phyloP scores from a whole-genome alignment of 2,329 filamentous ascomycete species.

The Claviceps monticola region DNA sequence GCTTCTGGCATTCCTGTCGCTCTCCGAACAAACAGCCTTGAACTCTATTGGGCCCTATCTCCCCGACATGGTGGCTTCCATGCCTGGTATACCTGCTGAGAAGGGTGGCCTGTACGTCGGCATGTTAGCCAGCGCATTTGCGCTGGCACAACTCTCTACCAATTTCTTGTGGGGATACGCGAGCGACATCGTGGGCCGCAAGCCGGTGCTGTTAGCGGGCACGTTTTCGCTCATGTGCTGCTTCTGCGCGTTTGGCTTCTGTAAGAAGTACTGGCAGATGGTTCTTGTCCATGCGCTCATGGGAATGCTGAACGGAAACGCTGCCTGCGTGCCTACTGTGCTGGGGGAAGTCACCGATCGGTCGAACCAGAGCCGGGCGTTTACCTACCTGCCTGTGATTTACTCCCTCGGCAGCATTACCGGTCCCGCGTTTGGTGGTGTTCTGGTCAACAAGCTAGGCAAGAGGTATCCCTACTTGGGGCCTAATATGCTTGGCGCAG shows the following conservation, averaged over 20 bases:
- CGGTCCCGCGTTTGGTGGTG: conserved; percentile 77
- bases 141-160: conserved; percentile 79
- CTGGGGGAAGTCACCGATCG: conserved; percentile 90
- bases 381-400: conserved; percentile 90
- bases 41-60: conserved; percentile 95
- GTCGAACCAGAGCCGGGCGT: conserved; percentile 85
- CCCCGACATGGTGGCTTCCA: conserved; percentile 77
- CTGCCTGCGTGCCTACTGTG: conserved; percentile 84
- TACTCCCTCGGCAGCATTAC: conserved; percentile 92
- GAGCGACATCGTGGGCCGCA: conserved; percentile 55
- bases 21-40: conserved; percentile 89
- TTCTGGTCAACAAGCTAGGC: conserved; percentile 52
- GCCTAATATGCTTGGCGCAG: conserved; percentile 69
- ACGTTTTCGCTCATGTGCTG: conserved; percentile 71
- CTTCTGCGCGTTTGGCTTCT: conserved; percentile 81
- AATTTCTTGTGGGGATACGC: conserved; percentile 54
- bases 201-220: conserved; percentile 62
- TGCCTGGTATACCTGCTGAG: conserved; percentile 59
- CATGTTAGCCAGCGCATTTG: conserved; percentile 79
- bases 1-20: conserved; percentile 73
- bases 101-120: conserved; percentile 82
- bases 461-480: conserved; percentile 67
- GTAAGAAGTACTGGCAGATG: conserved; percentile 68
- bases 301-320: conserved; percentile 90
- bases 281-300: conserved; percentile 76